Conservation (phyloP, 2,329 filamentous ascomycete genomes). For the Thyridium curvatum region DNA sequence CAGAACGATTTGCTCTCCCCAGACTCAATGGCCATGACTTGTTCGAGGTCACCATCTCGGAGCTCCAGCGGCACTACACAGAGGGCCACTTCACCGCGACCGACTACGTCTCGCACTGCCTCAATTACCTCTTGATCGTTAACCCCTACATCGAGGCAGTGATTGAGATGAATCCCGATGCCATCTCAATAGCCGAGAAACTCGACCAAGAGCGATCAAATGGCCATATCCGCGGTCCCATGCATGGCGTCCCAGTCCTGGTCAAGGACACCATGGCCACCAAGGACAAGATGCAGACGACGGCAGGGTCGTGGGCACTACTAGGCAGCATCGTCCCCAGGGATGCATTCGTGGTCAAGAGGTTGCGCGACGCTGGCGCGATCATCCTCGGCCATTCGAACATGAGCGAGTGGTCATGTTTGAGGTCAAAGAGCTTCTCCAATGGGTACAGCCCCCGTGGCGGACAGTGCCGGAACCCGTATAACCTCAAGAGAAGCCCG, state of each 20-base stretch:
- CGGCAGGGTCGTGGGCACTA: conserved; percentile 51
- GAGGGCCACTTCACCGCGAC: not conserved
- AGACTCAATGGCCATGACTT: not conserved
- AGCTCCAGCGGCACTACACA: not conserved
- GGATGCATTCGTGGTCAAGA: conserved; percentile 36
- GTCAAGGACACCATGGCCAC: conserved; percentile 64
- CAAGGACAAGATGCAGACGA: conserved; percentile 53
- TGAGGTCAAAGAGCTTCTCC: not conserved
- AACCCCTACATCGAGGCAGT: conserved; percentile 3
- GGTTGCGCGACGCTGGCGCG: conserved; percentile 51
- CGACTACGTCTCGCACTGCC: not conserved
- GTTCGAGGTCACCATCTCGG: not conserved
- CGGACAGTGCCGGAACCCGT: conserved; percentile 8
- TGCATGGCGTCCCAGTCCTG: conserved; percentile 58
- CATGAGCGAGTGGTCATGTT: conserved; percentile 51
- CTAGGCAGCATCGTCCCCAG: conserved; percentile 45
- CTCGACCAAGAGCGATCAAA: conserved; percentile 23
- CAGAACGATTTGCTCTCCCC: not conserved
- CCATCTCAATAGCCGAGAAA: conserved; percentile 19
- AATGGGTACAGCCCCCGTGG: conserved; percentile 5
- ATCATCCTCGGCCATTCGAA: conserved; percentile 61
- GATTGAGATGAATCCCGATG: conserved; percentile 26
- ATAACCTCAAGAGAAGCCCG: conserved; percentile 10
- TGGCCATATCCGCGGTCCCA: conserved; percentile 27
- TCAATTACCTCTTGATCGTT: not conserved